Conservation (phyloP, 192 early-diverging fungal species). For the Backusella australiensis region DNA sequence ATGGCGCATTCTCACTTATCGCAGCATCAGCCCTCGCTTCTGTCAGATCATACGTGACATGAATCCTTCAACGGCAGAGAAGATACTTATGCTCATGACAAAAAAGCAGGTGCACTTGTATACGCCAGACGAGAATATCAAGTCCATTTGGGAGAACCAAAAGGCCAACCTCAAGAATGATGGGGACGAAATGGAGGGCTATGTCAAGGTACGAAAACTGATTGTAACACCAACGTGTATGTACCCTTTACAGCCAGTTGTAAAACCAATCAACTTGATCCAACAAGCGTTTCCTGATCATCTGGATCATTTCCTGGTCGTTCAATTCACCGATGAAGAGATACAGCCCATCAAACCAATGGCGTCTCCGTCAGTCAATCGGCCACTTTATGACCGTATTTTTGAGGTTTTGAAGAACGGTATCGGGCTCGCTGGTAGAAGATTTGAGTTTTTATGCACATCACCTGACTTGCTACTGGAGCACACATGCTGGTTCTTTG, state of each 20-base stretch:
- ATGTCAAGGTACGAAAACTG: conserved; percentile 44
- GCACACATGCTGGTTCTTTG: conserved; percentile 69
- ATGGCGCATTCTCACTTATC: conserved; percentile 35
- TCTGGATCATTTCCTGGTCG: conserved; percentile 59
- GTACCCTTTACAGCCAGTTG: conserved; percentile 55
- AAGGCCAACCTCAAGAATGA: conserved; percentile 4
- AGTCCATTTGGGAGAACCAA: not conserved
- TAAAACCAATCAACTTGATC: conserved; percentile 64
- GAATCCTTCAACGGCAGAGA: not conserved
- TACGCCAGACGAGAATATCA: conserved; percentile 27
- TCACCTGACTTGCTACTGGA: conserved; percentile 52
- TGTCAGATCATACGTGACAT: not conserved
- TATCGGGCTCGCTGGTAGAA: conserved; percentile 46
- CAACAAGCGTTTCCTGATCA: conserved; percentile 49
- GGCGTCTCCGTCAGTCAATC: not conserved
- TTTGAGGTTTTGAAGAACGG: conserved; percentile 41
- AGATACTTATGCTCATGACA: conserved; percentile 28
- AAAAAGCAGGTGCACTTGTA: conserved; percentile 26
- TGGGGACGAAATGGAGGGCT: conserved; percentile 4
- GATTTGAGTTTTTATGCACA: conserved; percentile 58
- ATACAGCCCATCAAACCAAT: conserved; percentile 28
- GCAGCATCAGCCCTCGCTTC: conserved; percentile 37
- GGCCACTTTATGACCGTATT: conserved; percentile 50
- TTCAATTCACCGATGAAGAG: conserved; percentile 67
- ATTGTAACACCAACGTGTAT: conserved; percentile 64